Percentiles rank a stretch among this genome's conserved stretches.
phyloP scores from a whole-genome alignment of 495 filamentous ascomycete species.

The Chaetomium cochliodes region DNA sequence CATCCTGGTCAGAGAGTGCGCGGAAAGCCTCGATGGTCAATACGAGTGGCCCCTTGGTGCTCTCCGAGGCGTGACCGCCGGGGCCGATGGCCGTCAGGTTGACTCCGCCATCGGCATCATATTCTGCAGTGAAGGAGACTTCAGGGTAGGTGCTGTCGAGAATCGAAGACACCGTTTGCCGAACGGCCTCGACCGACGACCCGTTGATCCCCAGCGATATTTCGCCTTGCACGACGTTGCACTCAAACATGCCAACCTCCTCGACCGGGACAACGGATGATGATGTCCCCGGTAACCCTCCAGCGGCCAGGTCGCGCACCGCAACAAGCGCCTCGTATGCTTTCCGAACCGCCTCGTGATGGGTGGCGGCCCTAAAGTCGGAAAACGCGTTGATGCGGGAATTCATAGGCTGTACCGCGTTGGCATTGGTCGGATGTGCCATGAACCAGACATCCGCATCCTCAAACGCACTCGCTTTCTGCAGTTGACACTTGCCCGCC shows the following conservation, averaged over 20 bases:
- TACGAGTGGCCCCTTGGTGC: background rate
- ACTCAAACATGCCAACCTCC: slow-evolving; percentile 4
- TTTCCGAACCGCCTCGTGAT: background rate
- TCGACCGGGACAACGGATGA: background rate
- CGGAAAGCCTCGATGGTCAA: background rate
- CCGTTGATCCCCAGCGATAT: slow-evolving; percentile 4
- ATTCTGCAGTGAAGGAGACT: background rate
- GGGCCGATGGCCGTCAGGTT: slow-evolving; percentile 5
- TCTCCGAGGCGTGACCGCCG: slow-evolving; percentile 1
- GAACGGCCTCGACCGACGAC: background rate
- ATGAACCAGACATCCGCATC: slow-evolving; percentile 5
- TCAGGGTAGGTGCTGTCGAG: slow-evolving; percentile 1
- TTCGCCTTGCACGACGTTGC: slow-evolving; percentile 2
- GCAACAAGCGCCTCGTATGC: background rate
- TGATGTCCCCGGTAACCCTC: background rate
- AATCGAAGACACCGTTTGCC: background rate
- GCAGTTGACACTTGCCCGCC: slow-evolving; percentile 4
- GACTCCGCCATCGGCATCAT: background rate
- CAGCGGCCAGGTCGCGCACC: background rate
- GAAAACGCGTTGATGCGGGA: background rate
- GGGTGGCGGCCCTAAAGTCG: background rate
- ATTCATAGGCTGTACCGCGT: background rate
- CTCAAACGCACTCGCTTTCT: background rate
- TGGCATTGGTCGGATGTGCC: background rate
- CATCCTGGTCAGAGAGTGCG: background rate